Conservation (phyloP, 163 green algal genomes). For the Scenedesmus sp. region DNA sequence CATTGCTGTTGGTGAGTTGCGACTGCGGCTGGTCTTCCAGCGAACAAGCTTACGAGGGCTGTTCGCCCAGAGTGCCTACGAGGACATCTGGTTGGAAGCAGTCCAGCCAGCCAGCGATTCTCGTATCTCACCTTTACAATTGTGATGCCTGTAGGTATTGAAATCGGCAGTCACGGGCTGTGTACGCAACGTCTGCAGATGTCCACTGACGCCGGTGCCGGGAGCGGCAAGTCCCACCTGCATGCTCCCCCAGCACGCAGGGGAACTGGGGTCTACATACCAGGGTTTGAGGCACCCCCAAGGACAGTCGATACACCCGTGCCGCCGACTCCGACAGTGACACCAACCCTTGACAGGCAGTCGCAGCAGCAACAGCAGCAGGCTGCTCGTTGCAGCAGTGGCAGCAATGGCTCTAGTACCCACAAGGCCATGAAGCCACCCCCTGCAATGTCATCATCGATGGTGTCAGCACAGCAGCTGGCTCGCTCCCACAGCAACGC, state of each 20-base stretch:
- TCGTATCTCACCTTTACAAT: not conserved
- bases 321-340: not conserved
- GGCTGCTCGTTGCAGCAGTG: not conserved
- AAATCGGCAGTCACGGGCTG: too few species aligned
- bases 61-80: not conserved
- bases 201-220: not conserved
- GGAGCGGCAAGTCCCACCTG: not conserved
- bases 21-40: not conserved
- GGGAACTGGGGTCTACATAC: not conserved
- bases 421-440: not conserved
- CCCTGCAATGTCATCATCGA: not conserved
- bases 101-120: not conserved
- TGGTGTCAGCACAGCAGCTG: not conserved
- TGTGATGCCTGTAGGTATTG: too few species aligned
- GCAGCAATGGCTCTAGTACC: not conserved
- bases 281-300: not conserved
- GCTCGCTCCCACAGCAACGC: not conserved
- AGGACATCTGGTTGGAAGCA: not conserved
- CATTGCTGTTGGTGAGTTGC: not conserved
- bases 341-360: not conserved
- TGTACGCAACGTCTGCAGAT: not conserved
- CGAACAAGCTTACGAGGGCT: not conserved
- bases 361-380: not conserved
- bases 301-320: not conserved
- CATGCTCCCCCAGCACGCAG: not conserved